Evolutionary conservation across 2,329 filamentous ascomycete species (phyloP), one percentile per base, ranked within the genome.

Genomic region (Cyphellophora attinorum): DNA sequence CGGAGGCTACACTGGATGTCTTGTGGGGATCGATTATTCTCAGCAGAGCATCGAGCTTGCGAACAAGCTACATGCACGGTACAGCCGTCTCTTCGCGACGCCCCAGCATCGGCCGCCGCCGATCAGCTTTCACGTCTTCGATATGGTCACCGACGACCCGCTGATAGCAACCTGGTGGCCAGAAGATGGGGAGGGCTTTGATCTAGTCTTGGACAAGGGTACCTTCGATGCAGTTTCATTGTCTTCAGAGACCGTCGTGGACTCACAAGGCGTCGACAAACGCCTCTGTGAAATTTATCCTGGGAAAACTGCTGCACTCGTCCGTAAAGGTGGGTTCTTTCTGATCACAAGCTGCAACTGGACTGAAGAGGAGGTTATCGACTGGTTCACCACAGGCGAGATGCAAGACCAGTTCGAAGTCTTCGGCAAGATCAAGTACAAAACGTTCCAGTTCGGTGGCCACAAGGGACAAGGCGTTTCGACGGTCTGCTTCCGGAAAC

Each of bases 281-380:
- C 17, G 19, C 19, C 67, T 82, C 10, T 82, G 77, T 54, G 84
- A 93, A 56, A 69, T 70, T 3, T 98, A 98, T 61, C 72, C 74
- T 31, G 68, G 70, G 30, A 74, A 76, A 34, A 78, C 89, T 19
- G 64, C 79, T 41, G 61, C 59, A 17, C 67, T 96, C 44, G 70
- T 96, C 33, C 76, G 74, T 48, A 62, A 60, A 1, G 80, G 79
- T 2, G 85, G 85, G 0, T 66, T 85, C 15, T 73, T 96, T 49
- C 60, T 95, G 40, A 75, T 98, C 35, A 96, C 91, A 35, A 95
- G 86, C 59, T 98, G 91, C 58, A 98, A 98, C 61, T 98, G 91
- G 91, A 96, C 89, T 1, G 86, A 91, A 63, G 73, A 77, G 27
- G 91, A 98, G 65, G 61, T 98, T 50, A 66, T 71, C 40, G 62